Evolutionary conservation across 2,329 filamentous ascomycete species (phyloP).

Genomic region (Rutstroemia sp.): DNA sequence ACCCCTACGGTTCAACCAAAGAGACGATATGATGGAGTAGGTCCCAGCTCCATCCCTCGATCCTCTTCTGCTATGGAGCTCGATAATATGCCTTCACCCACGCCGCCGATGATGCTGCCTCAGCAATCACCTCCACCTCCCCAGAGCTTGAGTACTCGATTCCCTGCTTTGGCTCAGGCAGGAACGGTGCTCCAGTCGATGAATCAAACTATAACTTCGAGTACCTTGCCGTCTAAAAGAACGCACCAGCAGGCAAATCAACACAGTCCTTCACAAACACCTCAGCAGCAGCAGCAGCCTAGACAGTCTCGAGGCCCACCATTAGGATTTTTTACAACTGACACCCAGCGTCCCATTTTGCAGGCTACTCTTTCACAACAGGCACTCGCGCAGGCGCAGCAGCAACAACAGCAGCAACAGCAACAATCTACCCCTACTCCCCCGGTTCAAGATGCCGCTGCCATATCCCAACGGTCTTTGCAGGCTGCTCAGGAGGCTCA

Average conservation of each 20-base stretch:
- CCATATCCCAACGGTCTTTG: constrained; percentile 20
- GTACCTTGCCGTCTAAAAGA: constrained; percentile 22
- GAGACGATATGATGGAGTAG: constrained; percentile 41
- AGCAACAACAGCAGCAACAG: background rate
- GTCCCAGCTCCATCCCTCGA: constrained; percentile 33
- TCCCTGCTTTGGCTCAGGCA: constrained; percentile 28
- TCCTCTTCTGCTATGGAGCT: constrained; percentile 41
- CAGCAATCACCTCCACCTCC: constrained; percentile 26
- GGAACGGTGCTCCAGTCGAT: constrained; percentile 23
- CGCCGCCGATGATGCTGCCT: constrained; percentile 15
- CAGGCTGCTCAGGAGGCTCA: constrained; percentile 26
- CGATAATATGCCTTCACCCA: constrained; percentile 32
- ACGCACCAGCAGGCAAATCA: constrained; percentile 21
- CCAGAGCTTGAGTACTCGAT: constrained; percentile 19
- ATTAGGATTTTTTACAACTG: constrained; percentile 24
- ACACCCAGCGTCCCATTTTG: constrained; percentile 20
- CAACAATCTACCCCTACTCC: constrained; percentile 9
- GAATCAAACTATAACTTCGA: constrained; percentile 20
- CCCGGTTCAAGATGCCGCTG: constrained; percentile 7
- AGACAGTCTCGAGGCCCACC: constrained; percentile 21
- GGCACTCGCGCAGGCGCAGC: background rate
- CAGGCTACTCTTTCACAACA: constrained; percentile 10
- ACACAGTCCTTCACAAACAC: constrained; percentile 17
- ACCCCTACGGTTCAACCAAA: constrained; percentile 45
- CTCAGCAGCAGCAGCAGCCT: constrained; percentile 18